Evolutionary conservation across 2,329 filamentous ascomycete species (phyloP).

Genomic region (Balansia obtecta): DNA sequence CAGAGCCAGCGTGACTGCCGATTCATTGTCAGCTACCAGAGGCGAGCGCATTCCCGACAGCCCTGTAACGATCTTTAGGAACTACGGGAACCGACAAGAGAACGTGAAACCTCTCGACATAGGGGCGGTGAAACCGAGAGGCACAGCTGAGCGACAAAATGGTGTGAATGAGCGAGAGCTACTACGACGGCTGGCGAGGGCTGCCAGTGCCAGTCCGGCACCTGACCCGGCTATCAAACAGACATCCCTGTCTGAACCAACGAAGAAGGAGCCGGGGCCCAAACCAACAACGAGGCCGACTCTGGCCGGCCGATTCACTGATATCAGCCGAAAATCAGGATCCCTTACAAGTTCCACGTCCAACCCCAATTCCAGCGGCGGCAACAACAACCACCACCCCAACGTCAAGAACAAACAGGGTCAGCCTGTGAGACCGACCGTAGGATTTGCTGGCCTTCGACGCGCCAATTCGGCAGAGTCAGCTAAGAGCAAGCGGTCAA

Average conservation of each 20-base stretch:
- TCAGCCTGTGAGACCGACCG: conserved; percentile 23
- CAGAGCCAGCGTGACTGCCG: too few relatives aligned
- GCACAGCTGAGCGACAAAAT: neutral
- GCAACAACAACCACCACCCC: neutral
- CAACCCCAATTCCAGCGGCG: neutral
- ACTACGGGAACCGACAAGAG: conserved; percentile 7
- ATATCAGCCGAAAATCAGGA: conserved; percentile 9
- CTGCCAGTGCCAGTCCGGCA: conserved; percentile 32
- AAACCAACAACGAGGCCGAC: conserved; percentile 6
- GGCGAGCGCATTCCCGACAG: conserved; percentile 26
- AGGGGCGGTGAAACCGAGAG: neutral
- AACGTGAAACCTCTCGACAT: neutral
- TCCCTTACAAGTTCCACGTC: neutral
- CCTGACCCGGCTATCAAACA: conserved; percentile 14
- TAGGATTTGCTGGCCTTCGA: conserved; percentile 34
- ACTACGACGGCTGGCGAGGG: conserved; percentile 35
- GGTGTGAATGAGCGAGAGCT: conserved; percentile 28
- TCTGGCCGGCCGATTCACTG: conserved; percentile 9
- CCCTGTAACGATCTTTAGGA: conserved; percentile 28
- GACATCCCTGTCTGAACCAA: neutral
- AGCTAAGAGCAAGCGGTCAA: conserved; percentile 33
- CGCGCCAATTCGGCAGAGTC: conserved; percentile 34
- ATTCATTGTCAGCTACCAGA: neutral
- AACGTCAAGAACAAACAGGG: conserved; percentile 12
- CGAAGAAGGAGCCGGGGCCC: neutral